A percentile compares a stretch with the other conserved stretches of the same genome.
These are phyloP conservation scores for Solanum pennellii DNA, from an alignment of 257 asterid species.

Conservation along the genomic window DNA sequence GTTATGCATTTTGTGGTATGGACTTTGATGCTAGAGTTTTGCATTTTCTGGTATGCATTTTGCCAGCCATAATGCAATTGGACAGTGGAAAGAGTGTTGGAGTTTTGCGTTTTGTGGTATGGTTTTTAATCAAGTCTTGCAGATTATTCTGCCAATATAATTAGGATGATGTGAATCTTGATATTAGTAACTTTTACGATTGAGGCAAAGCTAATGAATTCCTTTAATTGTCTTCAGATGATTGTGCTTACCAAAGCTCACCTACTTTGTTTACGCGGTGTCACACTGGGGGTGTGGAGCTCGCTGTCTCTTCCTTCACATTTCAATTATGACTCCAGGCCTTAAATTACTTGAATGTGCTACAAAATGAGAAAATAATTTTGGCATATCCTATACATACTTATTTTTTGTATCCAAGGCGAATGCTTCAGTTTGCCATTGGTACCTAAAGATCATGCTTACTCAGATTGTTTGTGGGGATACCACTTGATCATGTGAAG, in stretches of 20 bases:
- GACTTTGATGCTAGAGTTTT: too few relatives aligned
- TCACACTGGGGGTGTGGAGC: neutral
- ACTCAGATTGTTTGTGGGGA: neutral
- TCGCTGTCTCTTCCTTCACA: neutral
- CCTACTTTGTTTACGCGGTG: neutral
- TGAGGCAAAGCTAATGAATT: neutral
- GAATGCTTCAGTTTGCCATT: neutral
- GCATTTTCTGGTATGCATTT: too few relatives aligned
- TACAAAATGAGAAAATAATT: neutral
- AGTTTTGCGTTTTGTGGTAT: neutral
- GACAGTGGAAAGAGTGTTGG: neutral
- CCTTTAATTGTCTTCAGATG: neutral
- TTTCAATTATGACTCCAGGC: neutral
- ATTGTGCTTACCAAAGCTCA: neutral
- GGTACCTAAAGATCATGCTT: neutral
- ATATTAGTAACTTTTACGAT: neutral
- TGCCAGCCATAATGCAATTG: neutral
- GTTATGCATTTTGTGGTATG: too few relatives aligned
- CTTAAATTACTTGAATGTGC: neutral
- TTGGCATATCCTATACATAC: neutral
- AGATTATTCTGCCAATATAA: neutral
- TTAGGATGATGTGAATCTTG: neutral
- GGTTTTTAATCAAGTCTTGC: neutral
- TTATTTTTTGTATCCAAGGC: neutral
- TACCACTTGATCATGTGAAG: neutral